These are phyloP conservation scores for Epichloe festucae DNA, from an alignment of 2,329 filamentous ascomycete genomes.

Conservation along the genomic window DNA sequence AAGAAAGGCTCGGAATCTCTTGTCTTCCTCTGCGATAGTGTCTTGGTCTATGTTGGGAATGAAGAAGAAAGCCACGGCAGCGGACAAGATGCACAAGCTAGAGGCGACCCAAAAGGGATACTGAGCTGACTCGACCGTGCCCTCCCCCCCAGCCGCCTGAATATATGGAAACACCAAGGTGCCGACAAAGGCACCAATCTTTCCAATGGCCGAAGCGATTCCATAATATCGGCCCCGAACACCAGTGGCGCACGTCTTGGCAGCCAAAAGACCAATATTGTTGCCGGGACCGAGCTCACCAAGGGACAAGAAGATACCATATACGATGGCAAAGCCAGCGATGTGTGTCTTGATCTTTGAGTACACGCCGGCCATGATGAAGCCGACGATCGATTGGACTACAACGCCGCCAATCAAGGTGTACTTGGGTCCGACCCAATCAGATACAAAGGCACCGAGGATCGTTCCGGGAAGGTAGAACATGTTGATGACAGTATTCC, in stretches of 20 bases:
- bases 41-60: conserved; percentile 74
- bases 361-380: conserved; percentile 79
- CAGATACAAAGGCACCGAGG: conserved; percentile 62
- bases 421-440: conserved; percentile 66
- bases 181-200: conserved; percentile 74
- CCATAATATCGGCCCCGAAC: conserved; percentile 65
- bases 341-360: conserved; percentile 45
- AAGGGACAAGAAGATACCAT: conserved; percentile 25
- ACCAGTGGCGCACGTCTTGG: conserved; percentile 78
- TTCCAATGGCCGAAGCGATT: conserved; percentile 59
- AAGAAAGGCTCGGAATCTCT: conserved; percentile 61
- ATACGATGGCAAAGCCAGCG: conserved; percentile 23
- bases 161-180: conserved; percentile 59
- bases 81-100: conserved; percentile 62
- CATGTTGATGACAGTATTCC: conserved; percentile 77
- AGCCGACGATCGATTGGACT: conserved; percentile 66
- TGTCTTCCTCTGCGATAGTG: conserved; percentile 69
- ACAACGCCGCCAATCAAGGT: conserved; percentile 59
- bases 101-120: conserved; percentile 86
- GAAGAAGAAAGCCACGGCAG: conserved; percentile 42
- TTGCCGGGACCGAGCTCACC: conserved; percentile 65
- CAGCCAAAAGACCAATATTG: conserved; percentile 78
- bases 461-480: conserved; percentile 82
- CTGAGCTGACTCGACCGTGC: conserved; percentile 50
- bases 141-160: conserved; percentile 34